These are phyloP conservation scores for Meripilus lineatus DNA, from an alignment of 1,284 basidiomycete genomes.

Conservation along the genomic window DNA sequence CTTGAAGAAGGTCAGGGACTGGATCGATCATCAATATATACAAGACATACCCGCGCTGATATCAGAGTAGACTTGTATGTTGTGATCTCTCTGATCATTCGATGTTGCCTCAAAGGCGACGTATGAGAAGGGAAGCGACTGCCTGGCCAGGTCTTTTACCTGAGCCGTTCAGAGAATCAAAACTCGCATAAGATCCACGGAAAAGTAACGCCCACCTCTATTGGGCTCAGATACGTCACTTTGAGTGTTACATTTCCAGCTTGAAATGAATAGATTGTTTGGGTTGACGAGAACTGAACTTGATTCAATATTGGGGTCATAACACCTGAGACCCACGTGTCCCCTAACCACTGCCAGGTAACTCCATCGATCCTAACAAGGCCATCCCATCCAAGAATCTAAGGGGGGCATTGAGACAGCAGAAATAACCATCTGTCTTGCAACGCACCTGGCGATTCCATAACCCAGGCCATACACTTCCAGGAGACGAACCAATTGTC, in stretches of 20 bases:
- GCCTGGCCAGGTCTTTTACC: constrained; percentile 16
- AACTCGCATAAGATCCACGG: neutral
- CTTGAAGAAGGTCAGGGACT: constrained; percentile 4
- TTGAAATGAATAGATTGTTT: constrained; percentile 14
- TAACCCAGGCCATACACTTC: constrained; percentile 12
- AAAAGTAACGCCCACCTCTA: constrained; percentile 14
- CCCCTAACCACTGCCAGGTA: constrained; percentile 18
- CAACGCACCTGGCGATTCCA: constrained; percentile 11
- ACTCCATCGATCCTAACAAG: constrained; percentile 17
- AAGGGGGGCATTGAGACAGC: neutral
- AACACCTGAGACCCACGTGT: neutral
- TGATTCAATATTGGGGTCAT: constrained; percentile 9
- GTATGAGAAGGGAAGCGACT: constrained; percentile 23
- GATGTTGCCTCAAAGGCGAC: constrained; percentile 19
- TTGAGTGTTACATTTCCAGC: constrained; percentile 17
- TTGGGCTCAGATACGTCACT: constrained; percentile 18
- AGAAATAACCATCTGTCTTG: neutral
- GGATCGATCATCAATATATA: constrained; percentile 2
- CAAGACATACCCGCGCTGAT: constrained; percentile 21
- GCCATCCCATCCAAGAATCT: constrained; percentile 16
- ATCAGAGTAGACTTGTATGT: constrained; percentile 24
- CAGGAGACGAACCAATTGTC: constrained; percentile 1
- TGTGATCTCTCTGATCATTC: constrained; percentile 19
- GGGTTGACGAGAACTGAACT: constrained; percentile 14
- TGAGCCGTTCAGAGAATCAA: constrained; percentile 1